Evolutionary conservation across 345 rosid genomes (phyloP).

Genomic region (Camelina hispida): DNA sequence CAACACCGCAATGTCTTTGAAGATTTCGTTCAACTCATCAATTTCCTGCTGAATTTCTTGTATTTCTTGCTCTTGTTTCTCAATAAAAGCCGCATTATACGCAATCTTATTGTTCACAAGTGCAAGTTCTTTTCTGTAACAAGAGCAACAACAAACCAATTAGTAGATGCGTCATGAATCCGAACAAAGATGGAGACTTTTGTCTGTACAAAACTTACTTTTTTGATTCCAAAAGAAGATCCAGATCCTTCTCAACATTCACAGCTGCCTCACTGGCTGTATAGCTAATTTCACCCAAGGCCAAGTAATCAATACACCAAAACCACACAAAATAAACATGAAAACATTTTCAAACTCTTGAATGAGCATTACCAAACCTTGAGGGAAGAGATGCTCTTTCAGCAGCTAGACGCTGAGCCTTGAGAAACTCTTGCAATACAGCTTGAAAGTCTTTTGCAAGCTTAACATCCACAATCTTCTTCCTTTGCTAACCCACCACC

Average conservation of each 20-base stretch:
- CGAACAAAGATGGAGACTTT: neutral
- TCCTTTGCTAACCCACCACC: constrained; percentile 58
- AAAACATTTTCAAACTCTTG: neutral
- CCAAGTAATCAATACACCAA: constrained; percentile 1
- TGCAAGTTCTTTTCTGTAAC: constrained; percentile 78
- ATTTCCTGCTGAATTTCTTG: constrained; percentile 95
- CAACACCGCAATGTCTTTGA: constrained; percentile 90
- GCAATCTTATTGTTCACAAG: constrained; percentile 88
- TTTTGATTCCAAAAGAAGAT: constrained; percentile 82
- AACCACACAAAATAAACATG: constrained; percentile 20
- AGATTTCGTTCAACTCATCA: constrained; percentile 91
- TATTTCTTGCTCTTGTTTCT: constrained; percentile 94
- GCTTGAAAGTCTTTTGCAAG: constrained; percentile 91
- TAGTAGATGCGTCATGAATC: neutral
- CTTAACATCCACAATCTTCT: constrained; percentile 84
- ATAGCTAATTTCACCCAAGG: constrained; percentile 31
- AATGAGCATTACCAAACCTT: constrained; percentile 48
- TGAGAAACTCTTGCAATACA: constrained; percentile 94
- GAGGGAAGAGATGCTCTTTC: constrained; percentile 83
- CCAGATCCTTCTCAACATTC: constrained; percentile 52
- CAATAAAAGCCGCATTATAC: constrained; percentile 87
- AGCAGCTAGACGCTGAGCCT: constrained; percentile 97
- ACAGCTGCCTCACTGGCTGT: constrained; percentile 55
- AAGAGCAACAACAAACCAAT: constrained; percentile 23
- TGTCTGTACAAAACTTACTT: constrained; percentile 50